phyloP scores from a whole-genome alignment of 176 grass and related monocot species.

The Themeda triandra region DNA sequence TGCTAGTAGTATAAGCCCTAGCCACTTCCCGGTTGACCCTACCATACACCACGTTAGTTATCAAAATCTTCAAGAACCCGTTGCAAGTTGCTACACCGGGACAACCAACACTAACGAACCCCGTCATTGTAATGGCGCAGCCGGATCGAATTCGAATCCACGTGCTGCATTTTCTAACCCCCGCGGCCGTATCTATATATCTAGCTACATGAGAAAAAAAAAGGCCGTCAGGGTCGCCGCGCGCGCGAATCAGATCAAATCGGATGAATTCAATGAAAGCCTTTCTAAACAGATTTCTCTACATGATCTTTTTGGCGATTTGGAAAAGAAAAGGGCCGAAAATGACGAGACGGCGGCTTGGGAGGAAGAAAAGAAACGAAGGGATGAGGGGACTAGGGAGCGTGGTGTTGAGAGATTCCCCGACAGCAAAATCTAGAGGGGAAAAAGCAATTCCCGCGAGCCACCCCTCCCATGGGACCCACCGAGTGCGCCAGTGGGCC shows the following conservation, averaged over 20 bases:
- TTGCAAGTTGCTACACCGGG: neutral
- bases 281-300: neutral
- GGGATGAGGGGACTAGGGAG: neutral
- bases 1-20: no score
- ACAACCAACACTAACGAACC: neutral
- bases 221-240: neutral
- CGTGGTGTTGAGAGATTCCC: constrained; percentile 54
- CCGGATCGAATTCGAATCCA: constrained; percentile 35
- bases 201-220: neutral
- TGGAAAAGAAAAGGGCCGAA: neutral
- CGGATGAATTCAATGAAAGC: neutral
- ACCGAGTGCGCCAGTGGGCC: neutral
- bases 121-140: neutral
- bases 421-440: constrained; percentile 81
- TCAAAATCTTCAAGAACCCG: no score
- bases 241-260: constrained; percentile 22
- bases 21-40: neutral
- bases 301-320: neutral
- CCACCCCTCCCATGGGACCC: neutral
- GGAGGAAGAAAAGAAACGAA: no score
- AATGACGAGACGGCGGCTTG: neutral
- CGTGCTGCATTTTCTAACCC: constrained; percentile 16
- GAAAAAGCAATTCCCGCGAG: constrained; percentile 51
- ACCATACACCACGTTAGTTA: neutral
- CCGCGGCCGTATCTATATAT: neutral